These are phyloP conservation scores for Hymenoscyphus fraxineus DNA, from an alignment of 2,329 filamentous ascomycete genomes.

Conservation along the genomic window DNA sequence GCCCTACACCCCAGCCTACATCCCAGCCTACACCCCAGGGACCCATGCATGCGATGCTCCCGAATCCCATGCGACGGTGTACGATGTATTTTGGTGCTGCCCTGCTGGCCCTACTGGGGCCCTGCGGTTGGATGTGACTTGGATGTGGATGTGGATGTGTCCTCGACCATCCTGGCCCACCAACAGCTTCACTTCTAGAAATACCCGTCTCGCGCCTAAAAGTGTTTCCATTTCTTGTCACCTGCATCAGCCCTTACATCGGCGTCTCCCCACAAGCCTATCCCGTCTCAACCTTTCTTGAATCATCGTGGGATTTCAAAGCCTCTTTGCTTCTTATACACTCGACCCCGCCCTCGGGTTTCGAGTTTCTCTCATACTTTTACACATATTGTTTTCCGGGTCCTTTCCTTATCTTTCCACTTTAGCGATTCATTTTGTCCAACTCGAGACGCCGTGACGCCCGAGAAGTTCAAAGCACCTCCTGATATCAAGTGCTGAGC, in stretches of 20 bases:
- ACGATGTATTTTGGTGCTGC: slow-evolving; percentile 3
- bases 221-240: slow-evolving; percentile 26
- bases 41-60: not conserved
- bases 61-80: not conserved
- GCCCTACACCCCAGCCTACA: not conserved
- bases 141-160: slow-evolving; percentile 5
- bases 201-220: slow-evolving; percentile 28
- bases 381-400: slow-evolving; percentile 5
- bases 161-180: not conserved
- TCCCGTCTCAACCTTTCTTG: slow-evolving; percentile 9
- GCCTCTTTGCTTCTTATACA: slow-evolving; percentile 25
- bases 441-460: not conserved
- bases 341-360: not conserved
- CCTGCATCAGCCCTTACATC: slow-evolving; percentile 26
- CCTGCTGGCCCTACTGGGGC: no score
- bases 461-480: slow-evolving; percentile 2
- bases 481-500: slow-evolving; percentile 14
- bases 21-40: not conserved
- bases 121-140: not conserved
- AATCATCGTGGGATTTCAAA: slow-evolving; percentile 19
- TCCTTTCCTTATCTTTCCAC: slow-evolving; percentile 7
- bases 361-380: slow-evolving; percentile 10
- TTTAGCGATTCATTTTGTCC: not conserved
- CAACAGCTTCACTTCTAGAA: slow-evolving; percentile 22
- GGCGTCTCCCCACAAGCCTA: slow-evolving; percentile 18